Evolutionary conservation across 2,329 filamentous ascomycete species (phyloP), one percentile per base, ranked within the genome.

Genomic region (Diplodia mutila): DNA sequence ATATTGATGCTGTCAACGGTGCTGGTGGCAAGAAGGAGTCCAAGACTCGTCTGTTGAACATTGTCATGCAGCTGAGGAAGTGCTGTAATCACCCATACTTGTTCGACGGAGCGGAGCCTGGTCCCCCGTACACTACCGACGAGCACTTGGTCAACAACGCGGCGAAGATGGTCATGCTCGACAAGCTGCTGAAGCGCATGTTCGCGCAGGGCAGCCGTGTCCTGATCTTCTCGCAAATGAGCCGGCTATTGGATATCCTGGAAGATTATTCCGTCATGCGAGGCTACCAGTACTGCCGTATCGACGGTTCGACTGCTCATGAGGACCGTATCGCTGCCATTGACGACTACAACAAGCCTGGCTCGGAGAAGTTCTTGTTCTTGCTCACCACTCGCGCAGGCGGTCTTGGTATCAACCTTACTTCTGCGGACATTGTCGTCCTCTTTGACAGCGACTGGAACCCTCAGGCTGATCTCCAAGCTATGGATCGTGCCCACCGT

Each of bases 151-250:
- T 99, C 51, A 91, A 89, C 81, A 99, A 98, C 73, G 89, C 95
- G 1, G 95, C 94, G 25, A 99, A 99, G 82, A 99, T 99, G 95
- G 88, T 93, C 37, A 93, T 99, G 76, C 86, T 99, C 21, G 95
- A 99, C 83, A 97, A 93, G 81, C 87, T 99, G 12, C 84, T 99
- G 59, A 89, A 86, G 74, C 89, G 94, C 55, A 88, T 99, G 82
- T 86, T 94, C 79, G 87, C 86, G 55, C 91, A 97, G 76, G 95
- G 93, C 51, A 98, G 94, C 76, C 88, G 95, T 71, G 93, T 99
- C n/a, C 87, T 99, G 67, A 98, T 99, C 73, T 99, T 99, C 82
- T 99, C 95, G 0, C 95, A 99, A 76, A 99, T 99, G 95, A 97
- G 94, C 75, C 92, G 95, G 86, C 86, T 97, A 48, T 84, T 99